Conservation (phyloP, 495 filamentous ascomycete genomes). For the Darksidea phi region DNA sequence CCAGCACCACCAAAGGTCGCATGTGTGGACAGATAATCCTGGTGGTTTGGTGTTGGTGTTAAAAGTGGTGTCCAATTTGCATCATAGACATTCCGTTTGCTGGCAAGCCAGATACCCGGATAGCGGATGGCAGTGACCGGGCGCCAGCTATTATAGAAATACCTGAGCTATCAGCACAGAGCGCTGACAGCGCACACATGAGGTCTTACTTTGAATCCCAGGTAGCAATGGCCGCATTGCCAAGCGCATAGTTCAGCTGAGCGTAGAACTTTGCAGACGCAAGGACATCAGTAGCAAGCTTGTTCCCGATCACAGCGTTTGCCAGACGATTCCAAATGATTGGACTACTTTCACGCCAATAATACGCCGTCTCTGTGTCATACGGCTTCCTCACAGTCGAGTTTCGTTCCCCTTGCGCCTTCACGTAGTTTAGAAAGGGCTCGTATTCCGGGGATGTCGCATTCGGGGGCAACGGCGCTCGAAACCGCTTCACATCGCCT, state of each 20-base stretch:
- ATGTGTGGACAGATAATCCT: constrained; percentile 43
- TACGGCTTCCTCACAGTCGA: constrained; percentile 12
- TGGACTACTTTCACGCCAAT: constrained; percentile 10
- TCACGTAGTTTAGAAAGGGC: constrained; percentile 3
- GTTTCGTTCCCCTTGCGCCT: constrained; percentile 7
- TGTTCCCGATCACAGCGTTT: constrained; percentile 32
- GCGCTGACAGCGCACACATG: neutral
- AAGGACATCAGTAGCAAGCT: constrained; percentile 35
- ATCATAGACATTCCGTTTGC: constrained; percentile 32
- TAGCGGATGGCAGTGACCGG: constrained; percentile 42
- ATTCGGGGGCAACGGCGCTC: constrained; percentile 2
- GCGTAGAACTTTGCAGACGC: constrained; percentile 42
- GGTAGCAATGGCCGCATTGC: constrained; percentile 41
- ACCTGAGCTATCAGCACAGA: constrained; percentile 8
- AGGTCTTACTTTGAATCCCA: constrained; percentile 38
- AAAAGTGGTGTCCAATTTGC: constrained; percentile 41
- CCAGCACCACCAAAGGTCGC: constrained; percentile 44
- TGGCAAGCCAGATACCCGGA: constrained; percentile 33
- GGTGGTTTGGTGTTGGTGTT: constrained; percentile 42
- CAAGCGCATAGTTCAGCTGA: constrained; percentile 45
- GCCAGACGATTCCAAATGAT: constrained; percentile 45
- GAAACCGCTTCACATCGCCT: constrained; percentile 37
- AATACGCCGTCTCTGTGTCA: constrained; percentile 20
- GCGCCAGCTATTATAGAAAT: constrained; percentile 38
- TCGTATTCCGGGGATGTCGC: neutral